Percentiles rank a stretch among this genome's conserved stretches.
Conservation (phyloP, 140 eudicot genomes). For the Eryngium alpinum region DNA sequence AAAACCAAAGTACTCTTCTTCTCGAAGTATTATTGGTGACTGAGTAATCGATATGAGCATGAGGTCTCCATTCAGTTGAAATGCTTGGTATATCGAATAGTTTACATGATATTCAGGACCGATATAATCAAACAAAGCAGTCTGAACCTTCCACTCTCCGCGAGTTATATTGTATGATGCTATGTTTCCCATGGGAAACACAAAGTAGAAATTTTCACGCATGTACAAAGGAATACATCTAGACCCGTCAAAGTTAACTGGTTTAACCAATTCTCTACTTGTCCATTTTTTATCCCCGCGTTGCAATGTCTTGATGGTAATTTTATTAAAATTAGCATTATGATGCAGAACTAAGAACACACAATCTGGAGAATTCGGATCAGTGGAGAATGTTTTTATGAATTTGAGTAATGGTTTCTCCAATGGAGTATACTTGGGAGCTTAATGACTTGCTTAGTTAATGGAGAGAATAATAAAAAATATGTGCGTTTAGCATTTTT, state of each 20-base stretch:
- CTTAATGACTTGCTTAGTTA: background rate
- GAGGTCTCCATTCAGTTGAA: background rate
- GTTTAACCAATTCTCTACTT: background rate
- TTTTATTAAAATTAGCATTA: too few species aligned
- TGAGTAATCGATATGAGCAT: background rate
- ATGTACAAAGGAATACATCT: background rate
- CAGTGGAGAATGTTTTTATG: background rate
- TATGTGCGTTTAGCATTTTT: background rate
- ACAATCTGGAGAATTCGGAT: background rate
- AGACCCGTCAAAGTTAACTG: background rate
- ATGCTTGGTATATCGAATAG: background rate
- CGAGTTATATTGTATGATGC: background rate
- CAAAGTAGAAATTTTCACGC: background rate
- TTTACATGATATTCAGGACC: background rate
- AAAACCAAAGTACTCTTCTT: background rate
- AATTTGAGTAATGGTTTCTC: background rate
- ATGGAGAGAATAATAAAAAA: background rate
- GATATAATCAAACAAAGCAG: background rate
- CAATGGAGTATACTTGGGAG: background rate
- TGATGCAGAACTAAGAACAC: background rate
- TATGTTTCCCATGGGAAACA: background rate
- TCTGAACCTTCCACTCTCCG: background rate
- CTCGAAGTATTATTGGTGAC: too few species aligned
- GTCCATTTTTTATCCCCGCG: background rate
- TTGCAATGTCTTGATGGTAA: background rate